These are phyloP conservation scores for Acanthamoeba sp. DNA, from an alignment of 208 protist genomes.

Conservation along the genomic window DNA sequence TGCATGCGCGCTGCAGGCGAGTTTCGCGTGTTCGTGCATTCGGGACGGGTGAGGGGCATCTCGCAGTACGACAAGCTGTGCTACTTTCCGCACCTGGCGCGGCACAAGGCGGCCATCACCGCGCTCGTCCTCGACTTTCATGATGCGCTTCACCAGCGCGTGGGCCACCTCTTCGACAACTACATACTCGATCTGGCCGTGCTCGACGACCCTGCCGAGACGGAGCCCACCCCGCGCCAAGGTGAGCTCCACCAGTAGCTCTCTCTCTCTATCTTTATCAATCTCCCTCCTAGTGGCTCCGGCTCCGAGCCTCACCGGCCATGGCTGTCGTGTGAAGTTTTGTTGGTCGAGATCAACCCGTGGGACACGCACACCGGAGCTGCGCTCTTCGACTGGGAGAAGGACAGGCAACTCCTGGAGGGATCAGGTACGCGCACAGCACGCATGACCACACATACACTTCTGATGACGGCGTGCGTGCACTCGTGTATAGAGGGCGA, in stretches of 20 bases:
- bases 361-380: slow-evolving; percentile 25
- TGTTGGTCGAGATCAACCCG: slow-evolving; percentile 30
- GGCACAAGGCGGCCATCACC: not conserved
- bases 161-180: not conserved
- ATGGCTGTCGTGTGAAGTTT: not conserved
- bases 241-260: not conserved
- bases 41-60: not conserved
- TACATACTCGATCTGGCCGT: not conserved
- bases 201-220: not conserved
- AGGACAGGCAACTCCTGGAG: not conserved
- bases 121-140: not conserved
- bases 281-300: too few species aligned
- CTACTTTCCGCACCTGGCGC: not conserved
- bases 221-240: not conserved
- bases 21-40: not conserved
- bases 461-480: not conserved
- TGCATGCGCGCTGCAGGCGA: not conserved
- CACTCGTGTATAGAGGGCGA: not conserved
- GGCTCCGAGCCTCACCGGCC: too few species aligned
- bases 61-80: slow-evolving; percentile 35
- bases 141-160: not conserved
- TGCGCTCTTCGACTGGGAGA: not conserved
- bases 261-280: too few species aligned
- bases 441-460: not conserved
- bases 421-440: not conserved